Percentiles rank a stretch among this genome's conserved stretches.
Conservation (phyloP, 2,329 filamentous ascomycete species). For the Colletotrichum camelliae region DNA sequence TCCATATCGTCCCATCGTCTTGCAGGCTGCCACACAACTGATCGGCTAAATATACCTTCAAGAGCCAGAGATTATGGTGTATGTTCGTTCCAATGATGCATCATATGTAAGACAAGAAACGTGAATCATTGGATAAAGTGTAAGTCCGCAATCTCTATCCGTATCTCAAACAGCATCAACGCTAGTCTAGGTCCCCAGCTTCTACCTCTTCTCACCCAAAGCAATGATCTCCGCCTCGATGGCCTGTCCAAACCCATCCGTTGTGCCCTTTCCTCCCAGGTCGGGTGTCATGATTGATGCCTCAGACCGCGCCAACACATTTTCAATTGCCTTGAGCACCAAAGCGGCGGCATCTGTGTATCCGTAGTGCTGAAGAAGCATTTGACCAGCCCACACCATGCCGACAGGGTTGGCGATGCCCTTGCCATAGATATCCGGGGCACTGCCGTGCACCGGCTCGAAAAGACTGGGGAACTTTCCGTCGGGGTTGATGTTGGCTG, state of each 20-base stretch:
- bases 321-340: constrained; percentile 65
- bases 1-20: neutral
- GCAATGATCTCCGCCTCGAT: constrained; percentile 26
- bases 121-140: neutral
- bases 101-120: neutral
- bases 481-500: constrained; percentile 69
- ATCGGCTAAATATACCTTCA: neutral
- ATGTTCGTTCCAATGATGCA: neutral
- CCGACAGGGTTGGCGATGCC: constrained; percentile 77
- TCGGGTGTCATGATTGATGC: constrained; percentile 33
- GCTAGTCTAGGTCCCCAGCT: neutral
- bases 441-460: constrained; percentile 75
- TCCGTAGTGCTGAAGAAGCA: constrained; percentile 74
- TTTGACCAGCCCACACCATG: constrained; percentile 72
- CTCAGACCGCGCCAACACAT: constrained; percentile 59
- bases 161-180: neutral
- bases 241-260: constrained; percentile 25
- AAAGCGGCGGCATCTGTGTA: constrained; percentile 47
- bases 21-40: neutral
- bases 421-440: constrained; percentile 76
- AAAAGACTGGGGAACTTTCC: constrained; percentile 63
- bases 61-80: neutral
- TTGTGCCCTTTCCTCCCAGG: constrained; percentile 33
- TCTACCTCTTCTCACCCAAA: neutral
- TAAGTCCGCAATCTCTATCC: neutral